Conservation (phyloP, 768 basidiomycete genomes). For the Lanmaoa pseudosensibilis region DNA sequence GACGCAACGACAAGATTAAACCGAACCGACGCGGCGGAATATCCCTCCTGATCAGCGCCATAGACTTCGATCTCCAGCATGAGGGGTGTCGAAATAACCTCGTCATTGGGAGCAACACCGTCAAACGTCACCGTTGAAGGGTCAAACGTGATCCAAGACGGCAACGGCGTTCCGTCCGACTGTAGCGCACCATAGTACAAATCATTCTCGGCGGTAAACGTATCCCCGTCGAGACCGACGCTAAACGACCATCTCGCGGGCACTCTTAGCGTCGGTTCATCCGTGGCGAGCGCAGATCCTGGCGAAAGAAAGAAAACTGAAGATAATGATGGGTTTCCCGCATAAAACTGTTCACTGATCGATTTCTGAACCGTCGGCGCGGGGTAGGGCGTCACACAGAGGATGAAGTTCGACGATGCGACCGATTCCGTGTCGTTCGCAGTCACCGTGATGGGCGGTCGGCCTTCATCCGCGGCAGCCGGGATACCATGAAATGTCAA, state of each 20-base stretch:
- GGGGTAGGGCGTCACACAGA: conserved; percentile 56
- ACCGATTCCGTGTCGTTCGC: conserved; percentile 55
- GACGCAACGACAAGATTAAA: conserved; percentile 69
- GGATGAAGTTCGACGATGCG: conserved; percentile 51
- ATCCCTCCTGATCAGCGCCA: conserved; percentile 74
- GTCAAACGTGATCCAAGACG: conserved; percentile 76
- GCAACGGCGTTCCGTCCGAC: conserved; percentile 68
- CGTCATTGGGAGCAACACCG: conserved; percentile 66
- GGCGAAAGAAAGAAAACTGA: conserved; percentile 71
- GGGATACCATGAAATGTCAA: conserved; percentile 74
- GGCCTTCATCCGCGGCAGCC: conserved; percentile 57
- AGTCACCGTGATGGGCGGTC: conserved; percentile 57
- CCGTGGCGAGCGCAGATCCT: conserved; percentile 53
- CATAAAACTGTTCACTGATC: conserved; percentile 59
- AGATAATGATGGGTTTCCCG: conserved; percentile 62
- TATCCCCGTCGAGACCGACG: conserved; percentile 73
- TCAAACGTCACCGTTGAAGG: conserved; percentile 67
- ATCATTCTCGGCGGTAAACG: conserved; percentile 48
- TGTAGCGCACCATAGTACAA: conserved; percentile 66
- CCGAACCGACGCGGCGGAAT: conserved; percentile 53
- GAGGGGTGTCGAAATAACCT: conserved; percentile 39
- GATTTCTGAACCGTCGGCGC: conserved; percentile 55
- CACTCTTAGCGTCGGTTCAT: conserved; percentile 62
- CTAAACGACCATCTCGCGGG: conserved; percentile 88
- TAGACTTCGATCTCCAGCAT: conserved; percentile 56